These are phyloP conservation scores for Orbilia ellipsospora DNA, from an alignment of 2,329 filamentous ascomycete genomes.

Conservation along the genomic window DNA sequence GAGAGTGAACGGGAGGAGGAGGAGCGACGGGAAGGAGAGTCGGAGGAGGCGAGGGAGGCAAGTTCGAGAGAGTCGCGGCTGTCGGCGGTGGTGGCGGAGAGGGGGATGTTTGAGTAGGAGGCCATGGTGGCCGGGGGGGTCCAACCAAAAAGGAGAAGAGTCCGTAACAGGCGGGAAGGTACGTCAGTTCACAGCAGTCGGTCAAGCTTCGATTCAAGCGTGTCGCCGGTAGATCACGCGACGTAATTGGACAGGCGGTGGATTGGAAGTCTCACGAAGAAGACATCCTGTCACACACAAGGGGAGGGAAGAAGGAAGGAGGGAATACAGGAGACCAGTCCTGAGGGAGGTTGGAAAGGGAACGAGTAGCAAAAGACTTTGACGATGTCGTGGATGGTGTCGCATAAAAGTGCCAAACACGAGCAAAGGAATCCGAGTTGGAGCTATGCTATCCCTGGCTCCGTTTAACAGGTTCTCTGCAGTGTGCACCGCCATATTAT, in stretches of 20 bases:
- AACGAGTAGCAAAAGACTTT: not conserved
- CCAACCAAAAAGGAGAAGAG: not conserved
- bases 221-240: not conserved
- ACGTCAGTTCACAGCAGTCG: not conserved
- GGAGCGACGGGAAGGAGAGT: slow-evolving; percentile 73
- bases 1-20: slow-evolving; percentile 81
- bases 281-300: not conserved
- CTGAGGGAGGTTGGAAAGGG: slow-evolving; percentile 3
- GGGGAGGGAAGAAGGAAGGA: not conserved
- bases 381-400: slow-evolving; percentile 26
- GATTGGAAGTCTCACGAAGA: slow-evolving; percentile 8
- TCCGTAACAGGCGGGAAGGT: slow-evolving; percentile 1
- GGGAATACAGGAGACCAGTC: slow-evolving; percentile 26
- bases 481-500: too few relatives aligned
- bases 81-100: slow-evolving; percentile 59
- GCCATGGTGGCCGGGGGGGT: slow-evolving; percentile 17
- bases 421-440: not conserved
- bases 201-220: not conserved
- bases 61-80: slow-evolving; percentile 92
- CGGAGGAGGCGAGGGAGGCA: slow-evolving; percentile 90
- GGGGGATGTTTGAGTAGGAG: slow-evolving; percentile 51
- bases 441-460: too few relatives aligned
- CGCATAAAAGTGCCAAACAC: slow-evolving; percentile 28
- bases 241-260: not conserved
- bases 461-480: too few relatives aligned